Conservation (phyloP, 129 eudicot genomes). For the Flaveria robusta region DNA sequence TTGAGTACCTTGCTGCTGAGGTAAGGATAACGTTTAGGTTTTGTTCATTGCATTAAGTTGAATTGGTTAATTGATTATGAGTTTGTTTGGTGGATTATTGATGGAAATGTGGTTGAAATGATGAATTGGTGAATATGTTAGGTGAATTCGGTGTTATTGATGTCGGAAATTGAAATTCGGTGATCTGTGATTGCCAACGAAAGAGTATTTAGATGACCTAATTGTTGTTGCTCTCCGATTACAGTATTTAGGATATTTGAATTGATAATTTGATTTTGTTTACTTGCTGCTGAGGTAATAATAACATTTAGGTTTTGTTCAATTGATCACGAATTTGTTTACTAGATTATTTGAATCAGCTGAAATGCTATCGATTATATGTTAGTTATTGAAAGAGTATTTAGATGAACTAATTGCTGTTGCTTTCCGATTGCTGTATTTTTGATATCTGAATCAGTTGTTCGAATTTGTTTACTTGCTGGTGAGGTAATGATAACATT, state of each 20-base stretch:
- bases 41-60: background rate
- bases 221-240: background rate
- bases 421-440: too few species aligned
- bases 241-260: background rate
- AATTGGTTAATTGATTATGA: background rate
- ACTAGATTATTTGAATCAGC: background rate
- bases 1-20: conserved; percentile 79
- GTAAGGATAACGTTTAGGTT: conserved; percentile 19
- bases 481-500: too few species aligned
- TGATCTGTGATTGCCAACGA: background rate
- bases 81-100: background rate
- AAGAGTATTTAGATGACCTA: too few species aligned
- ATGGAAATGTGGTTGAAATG: background rate
- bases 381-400: too few species aligned
- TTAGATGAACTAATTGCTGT: too few species aligned
- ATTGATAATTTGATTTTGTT: background rate
- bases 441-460: too few species aligned
- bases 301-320: too few species aligned
- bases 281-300: too few species aligned
- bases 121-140: background rate
- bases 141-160: background rate
- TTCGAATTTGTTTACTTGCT: too few species aligned
- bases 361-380: too few species aligned
- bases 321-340: background rate
- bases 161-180: background rate